Evolutionary conservation across 495 filamentous ascomycete species (phyloP), one percentile per base, ranked within the genome.

Genomic region (Emericellopsis terricola): DNA sequence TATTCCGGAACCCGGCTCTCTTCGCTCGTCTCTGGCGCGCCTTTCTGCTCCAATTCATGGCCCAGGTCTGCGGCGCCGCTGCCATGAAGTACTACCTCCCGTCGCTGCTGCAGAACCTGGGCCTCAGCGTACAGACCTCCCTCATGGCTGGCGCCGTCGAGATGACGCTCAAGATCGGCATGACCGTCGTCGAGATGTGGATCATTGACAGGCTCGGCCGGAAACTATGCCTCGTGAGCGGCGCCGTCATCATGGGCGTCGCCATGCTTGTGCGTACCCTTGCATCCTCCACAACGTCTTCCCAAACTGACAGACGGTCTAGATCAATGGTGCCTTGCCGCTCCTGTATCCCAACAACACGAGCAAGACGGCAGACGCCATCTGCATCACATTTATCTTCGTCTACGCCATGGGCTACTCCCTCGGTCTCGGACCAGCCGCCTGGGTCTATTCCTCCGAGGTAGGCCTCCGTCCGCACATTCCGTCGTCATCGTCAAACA

Each of bases 381-480:
- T 47, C 11, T 68, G 68, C 41, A 54, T 71, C 29, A 54, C 65
- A 11, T 71, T 69, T 38, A 59, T 71, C 16, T 73, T 71, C 49
- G 51, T 73, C 37, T 73, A 66, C 47, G 56, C 65, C 2, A 51
- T 71, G 15, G 67, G 66, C 0, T 71, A 65, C 42, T 68, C 63
- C 20, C 57, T 71, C 47, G 63, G 67, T 0, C 70, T 71, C 40
- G 68, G 68, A 0, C 64, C 67, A 0, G 56, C 65, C 2, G 54
- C 67, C 0, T 73, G 67, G 68, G 67, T 73, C 0, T 71, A 73
- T 30, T 64, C 67, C 1, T 60, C 67, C 0, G 68, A 73, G n/a
- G n/a, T 53, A 63, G 67, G 38, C 34, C 44, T 26, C 23, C 2
- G 24, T 8, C 20, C 31, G 13, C 14, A n/a, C n/a, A 13, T 20